Evolutionary conservation across 148 eudicot species (phyloP).

Genomic region (Hydrangea macrophylla): DNA sequence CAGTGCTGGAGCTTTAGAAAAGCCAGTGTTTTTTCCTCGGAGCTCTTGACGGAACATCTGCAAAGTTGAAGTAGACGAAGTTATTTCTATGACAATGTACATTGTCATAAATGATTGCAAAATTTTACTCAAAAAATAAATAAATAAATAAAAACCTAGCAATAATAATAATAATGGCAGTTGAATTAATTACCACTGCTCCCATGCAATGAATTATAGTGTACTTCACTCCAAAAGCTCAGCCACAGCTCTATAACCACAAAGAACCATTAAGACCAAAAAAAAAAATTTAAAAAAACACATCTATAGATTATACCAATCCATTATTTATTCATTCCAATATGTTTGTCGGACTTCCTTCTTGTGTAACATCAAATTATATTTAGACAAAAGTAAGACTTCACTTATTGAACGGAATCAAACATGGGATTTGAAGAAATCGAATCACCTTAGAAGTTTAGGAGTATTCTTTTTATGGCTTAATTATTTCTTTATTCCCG

Average conservation of each 20-base stretch:
- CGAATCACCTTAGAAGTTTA: too few relatives aligned
- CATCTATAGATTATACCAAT: too few relatives aligned
- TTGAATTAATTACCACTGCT: conserved; percentile 45
- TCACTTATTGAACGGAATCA: too few relatives aligned
- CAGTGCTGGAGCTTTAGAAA: conserved; percentile 26
- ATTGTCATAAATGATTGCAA: background rate
- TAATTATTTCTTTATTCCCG: too few relatives aligned
- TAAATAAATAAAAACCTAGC: background rate
- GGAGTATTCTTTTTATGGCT: too few relatives aligned
- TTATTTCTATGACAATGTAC: background rate
- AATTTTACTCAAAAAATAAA: too few relatives aligned
- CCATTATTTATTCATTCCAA: too few relatives aligned
- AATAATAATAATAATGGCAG: background rate
- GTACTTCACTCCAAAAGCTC: conserved; percentile 90
- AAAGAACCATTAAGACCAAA: background rate
- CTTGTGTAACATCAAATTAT: too few relatives aligned
- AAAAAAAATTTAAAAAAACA: too few relatives aligned
- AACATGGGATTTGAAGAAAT: too few relatives aligned
- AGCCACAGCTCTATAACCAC: conserved; percentile 59
- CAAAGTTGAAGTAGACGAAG: background rate
- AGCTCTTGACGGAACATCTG: conserved; percentile 63
- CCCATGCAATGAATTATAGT: conserved; percentile 67
- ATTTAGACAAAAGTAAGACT: too few relatives aligned
- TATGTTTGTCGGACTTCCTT: too few relatives aligned
- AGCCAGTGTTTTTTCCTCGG: conserved; percentile 70